Evolutionary conservation across 1,284 basidiomycete genomes (phyloP).

Genomic region (Fomitiporia mediterranea): DNA sequence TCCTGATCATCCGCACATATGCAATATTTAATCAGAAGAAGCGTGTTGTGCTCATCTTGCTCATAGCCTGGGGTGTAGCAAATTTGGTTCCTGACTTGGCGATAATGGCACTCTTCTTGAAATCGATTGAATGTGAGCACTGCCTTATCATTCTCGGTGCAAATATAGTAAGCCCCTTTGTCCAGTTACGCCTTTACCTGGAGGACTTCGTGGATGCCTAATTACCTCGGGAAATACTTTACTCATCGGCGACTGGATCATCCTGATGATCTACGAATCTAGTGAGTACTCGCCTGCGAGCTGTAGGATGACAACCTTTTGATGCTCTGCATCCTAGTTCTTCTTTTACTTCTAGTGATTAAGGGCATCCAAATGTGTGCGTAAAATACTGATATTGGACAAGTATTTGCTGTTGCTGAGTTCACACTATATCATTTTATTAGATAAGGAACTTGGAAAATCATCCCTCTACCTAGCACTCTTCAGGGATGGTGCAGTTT

Average conservation of each 20-base stretch:
- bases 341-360: neutral
- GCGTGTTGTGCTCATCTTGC: neutral
- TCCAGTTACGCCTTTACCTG: neutral
- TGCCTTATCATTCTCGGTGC: neutral
- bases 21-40: conserved; percentile 1
- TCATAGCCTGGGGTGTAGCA: neutral
- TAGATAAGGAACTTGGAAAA: neutral
- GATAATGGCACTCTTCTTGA: conserved; percentile 1
- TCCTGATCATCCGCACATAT: conserved; percentile 1
- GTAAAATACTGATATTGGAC: neutral
- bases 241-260: neutral
- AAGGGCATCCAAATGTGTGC: neutral
- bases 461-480: neutral
- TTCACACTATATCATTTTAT: too few relatives aligned
- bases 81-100: neutral
- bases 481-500: neutral
- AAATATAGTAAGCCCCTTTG: too few relatives aligned
- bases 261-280: conserved; percentile 5
- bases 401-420: neutral
- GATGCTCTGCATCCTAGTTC: neutral
- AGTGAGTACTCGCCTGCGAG: neutral
- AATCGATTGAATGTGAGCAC: neutral
- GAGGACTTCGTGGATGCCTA: neutral
- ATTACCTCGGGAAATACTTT: neutral
- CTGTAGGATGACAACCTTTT: too few relatives aligned